Base-by-base conservation (phyloP, 1,139 yeast genomes). In the Taphrina pruni region DNA sequence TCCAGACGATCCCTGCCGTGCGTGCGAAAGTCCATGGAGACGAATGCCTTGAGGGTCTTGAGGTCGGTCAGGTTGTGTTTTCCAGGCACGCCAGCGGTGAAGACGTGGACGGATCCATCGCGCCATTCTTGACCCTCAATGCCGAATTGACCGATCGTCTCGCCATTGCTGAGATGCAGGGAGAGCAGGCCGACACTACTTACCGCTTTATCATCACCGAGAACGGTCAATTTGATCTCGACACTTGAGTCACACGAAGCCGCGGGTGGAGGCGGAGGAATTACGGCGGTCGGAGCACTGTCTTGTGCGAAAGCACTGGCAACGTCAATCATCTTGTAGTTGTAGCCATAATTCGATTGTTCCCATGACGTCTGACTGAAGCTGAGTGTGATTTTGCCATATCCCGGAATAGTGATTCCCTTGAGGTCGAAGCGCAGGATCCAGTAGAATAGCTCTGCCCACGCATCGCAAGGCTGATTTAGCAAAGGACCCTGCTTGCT, bases 371-470 rank as follows among this genome's bases (percentile, higher is more conserved):
- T 8, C 7, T 50, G 54, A 21, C 54, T 50, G 54, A 50, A 50
- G 36, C 54, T 50, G 12, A 50, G 36, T 21, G 36, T 50, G 54
- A 50, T 8, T 8, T 21, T 20, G 4, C 54, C 54, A 26, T 50
- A 50, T 6, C 54, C 54, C 1, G 54, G 54, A 26, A 50, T 21
- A 11, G 12, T 9, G 9, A 50, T 21, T 36, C 8, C 35, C 36
- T 17, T 50, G 36, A 50, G 36, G 21, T 50, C 36, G 54, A 50
- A 50, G 36, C 54, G 54, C 12, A 50, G 54, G 35, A 50, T 21
- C 36, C 35, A 50, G 20, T 50, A 50, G 54, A 50, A 50, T n/a
- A 50, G n/a, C 21, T 50, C 54, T 8, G 54, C 54, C 54, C 54
- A 50, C 21, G 54, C 54, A 11, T 21, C 32, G 36, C 54, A 50